Evolutionary conservation across 169 alveolate species (phyloP).

Genomic region (Plasmodium chabaudi): DNA sequence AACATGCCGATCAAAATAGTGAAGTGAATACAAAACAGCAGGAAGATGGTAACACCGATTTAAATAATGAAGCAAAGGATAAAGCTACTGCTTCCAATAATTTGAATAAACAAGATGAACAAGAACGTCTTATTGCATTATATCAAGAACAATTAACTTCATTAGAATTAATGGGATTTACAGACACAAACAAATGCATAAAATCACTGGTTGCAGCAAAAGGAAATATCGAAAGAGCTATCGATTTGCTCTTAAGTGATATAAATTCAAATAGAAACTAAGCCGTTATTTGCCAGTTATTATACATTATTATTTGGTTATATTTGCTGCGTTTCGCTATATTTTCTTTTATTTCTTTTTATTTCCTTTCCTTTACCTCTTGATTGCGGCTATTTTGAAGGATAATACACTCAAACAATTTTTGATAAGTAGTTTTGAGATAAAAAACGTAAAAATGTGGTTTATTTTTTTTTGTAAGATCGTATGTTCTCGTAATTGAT

Average conservation of each 20-base stretch:
- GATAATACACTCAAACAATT: too few species aligned
- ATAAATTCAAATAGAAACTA: slow-evolving; percentile 50
- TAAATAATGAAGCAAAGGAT: neutral
- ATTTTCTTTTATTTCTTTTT: too few species aligned
- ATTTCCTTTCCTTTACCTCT: too few species aligned
- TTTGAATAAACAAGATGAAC: neutral
- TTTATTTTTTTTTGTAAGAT: too few species aligned
- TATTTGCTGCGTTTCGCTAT: too few species aligned
- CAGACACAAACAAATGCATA: slow-evolving; percentile 85
- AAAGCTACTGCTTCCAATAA: neutral
- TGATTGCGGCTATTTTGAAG: too few species aligned
- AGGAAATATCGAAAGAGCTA: slow-evolving; percentile 87
- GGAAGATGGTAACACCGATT: neutral
- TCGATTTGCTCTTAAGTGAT: slow-evolving; percentile 84
- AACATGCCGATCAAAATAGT: neutral
- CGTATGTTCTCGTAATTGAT: too few species aligned
- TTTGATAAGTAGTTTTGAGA: too few species aligned
- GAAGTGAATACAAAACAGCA: neutral
- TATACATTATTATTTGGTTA: too few species aligned
- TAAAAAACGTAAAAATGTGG: too few species aligned
- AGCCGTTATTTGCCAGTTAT: too few species aligned
- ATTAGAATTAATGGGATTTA: slow-evolving; percentile 87
- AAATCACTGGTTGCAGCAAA: slow-evolving; percentile 87
- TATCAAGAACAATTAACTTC: slow-evolving; percentile 80
- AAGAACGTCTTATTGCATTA: neutral